Evolutionary conservation across 805 yeast species (phyloP).

Genomic region (Yarrowia deformans): DNA sequence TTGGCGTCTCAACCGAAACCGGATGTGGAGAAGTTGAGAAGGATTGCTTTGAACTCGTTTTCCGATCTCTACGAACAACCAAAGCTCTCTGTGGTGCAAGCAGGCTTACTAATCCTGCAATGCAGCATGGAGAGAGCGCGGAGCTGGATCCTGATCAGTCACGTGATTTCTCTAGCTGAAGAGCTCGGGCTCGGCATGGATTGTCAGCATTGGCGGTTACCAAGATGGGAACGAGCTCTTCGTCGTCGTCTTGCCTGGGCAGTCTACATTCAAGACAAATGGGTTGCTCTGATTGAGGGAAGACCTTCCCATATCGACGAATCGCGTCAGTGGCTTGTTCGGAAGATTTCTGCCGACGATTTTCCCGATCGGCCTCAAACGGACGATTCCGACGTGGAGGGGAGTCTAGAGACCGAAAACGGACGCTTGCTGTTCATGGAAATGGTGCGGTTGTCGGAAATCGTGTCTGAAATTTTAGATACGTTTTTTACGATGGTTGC

Average conservation of each 20-base stretch:
- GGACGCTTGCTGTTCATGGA: constrained; percentile 49
- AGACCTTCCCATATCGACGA: constrained; percentile 82
- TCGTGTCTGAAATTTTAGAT: constrained; percentile 57
- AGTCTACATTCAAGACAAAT: constrained; percentile 87
- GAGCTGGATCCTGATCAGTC: constrained; percentile 86
- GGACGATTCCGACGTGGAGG: constrained; percentile 56
- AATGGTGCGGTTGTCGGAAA: constrained; percentile 48
- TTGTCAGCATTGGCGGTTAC: constrained; percentile 88
- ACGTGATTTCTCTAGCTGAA: constrained; percentile 86
- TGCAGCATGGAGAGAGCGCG: constrained; percentile 63
- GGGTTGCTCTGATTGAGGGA: constrained; percentile 83
- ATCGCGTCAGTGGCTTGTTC: constrained; percentile 81
- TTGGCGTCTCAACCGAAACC: constrained; percentile 81
- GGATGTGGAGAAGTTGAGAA: constrained; percentile 70
- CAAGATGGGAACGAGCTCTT: constrained; percentile 93
- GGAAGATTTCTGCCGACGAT: constrained; percentile 71
- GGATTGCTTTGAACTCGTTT: constrained; percentile 70
- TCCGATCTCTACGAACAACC: constrained; percentile 83
- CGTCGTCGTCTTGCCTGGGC: constrained; percentile 95
- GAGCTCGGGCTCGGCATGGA: constrained; percentile 91
- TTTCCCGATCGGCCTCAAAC: constrained; percentile 67
- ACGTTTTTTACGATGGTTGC: constrained; percentile 76
- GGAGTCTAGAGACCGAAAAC: constrained; percentile 61
- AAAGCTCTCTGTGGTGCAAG: constrained; percentile 88
- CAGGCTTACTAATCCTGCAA: constrained; percentile 80